A percentile compares a stretch with the other conserved stretches of the same genome.
Conservation (phyloP, 805 yeast genomes). For the Ogataea ramenticola region DNA sequence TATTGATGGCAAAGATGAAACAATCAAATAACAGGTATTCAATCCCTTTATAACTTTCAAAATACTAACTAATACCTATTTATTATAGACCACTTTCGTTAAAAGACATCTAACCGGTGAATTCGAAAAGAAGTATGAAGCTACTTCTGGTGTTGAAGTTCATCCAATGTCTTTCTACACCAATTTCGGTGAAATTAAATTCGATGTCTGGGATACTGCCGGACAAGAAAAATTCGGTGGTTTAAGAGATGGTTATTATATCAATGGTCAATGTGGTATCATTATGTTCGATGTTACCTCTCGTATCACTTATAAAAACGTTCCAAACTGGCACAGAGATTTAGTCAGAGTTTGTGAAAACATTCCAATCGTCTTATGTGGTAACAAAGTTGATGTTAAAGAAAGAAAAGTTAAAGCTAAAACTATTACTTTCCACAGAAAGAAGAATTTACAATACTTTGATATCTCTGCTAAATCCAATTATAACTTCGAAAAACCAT, state of each 20-base stretch:
- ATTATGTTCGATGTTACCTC: slow-evolving; percentile 99
- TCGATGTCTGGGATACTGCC: slow-evolving; percentile 99
- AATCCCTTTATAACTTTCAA: too few species aligned
- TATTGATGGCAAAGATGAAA: too few species aligned
- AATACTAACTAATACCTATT: neutral
- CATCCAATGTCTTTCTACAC: slow-evolving; percentile 98
- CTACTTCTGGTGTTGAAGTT: slow-evolving; percentile 99
- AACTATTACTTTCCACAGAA: slow-evolving; percentile 99
- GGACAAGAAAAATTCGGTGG: slow-evolving; percentile 99
- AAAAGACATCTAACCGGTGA: slow-evolving; percentile 99
- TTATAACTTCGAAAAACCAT: slow-evolving; percentile 99
- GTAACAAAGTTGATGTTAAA: slow-evolving; percentile 99
- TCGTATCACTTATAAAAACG: slow-evolving; percentile 98
- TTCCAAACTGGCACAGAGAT: slow-evolving; percentile 99
- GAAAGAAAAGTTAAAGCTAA: slow-evolving; percentile 99
- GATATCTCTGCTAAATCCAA: slow-evolving; percentile 99
- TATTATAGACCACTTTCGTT: slow-evolving; percentile 82
- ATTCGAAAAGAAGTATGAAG: slow-evolving; percentile 97
- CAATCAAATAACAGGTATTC: too few species aligned
- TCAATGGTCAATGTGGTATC: slow-evolving; percentile 99
- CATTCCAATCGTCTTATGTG: slow-evolving; percentile 97
- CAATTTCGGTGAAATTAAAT: slow-evolving; percentile 96
- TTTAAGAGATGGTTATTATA: slow-evolving; percentile 98
- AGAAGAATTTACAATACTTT: slow-evolving; percentile 99
- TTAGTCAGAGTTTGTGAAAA: slow-evolving; percentile 99